phyloP scores from a whole-genome alignment of 441 rosid genomes.

The Pelargonium cotyledonis region DNA sequence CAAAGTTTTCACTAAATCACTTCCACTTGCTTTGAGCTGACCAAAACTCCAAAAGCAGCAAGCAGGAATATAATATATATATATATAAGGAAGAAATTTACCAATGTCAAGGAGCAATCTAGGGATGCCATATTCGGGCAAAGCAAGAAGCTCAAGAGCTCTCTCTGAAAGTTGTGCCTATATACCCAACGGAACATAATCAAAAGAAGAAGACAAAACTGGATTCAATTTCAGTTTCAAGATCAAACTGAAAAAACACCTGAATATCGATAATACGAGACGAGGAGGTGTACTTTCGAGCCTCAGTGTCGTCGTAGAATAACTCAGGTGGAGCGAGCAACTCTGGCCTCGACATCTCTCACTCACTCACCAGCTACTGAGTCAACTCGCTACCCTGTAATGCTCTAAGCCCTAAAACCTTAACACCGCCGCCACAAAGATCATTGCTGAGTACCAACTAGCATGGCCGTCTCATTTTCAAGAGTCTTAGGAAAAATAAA shows the following conservation, averaged over 20 bases:
- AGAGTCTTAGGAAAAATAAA: too few relatives aligned
- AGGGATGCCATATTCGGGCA: conserved; percentile 75
- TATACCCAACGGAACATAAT: background rate
- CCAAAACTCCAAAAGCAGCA: too few relatives aligned
- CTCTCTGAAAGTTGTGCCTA: conserved; percentile 73
- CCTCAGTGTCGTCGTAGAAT: conserved; percentile 75
- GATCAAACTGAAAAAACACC: conserved; percentile 25
- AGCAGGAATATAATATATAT: too few relatives aligned
- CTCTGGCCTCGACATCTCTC: conserved; percentile 49
- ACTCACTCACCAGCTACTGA: background rate
- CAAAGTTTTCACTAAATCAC: too few relatives aligned
- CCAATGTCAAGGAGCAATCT: conserved; percentile 83
- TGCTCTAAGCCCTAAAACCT: too few relatives aligned
- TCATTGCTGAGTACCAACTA: too few relatives aligned
- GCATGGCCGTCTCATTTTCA: too few relatives aligned
- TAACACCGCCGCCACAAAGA: too few relatives aligned
- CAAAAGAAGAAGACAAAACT: background rate
- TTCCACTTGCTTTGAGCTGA: too few relatives aligned
- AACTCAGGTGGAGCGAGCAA: conserved; percentile 89
- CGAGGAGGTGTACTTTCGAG: conserved; percentile 89
- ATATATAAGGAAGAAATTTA: conserved; percentile 13
- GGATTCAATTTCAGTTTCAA: background rate
- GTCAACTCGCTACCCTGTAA: too few relatives aligned
- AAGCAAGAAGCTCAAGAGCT: conserved; percentile 86
- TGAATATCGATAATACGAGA: conserved; percentile 88